Conservation (phyloP, 352 stramenopile genomes). For the Phytophthora tubulina region DNA sequence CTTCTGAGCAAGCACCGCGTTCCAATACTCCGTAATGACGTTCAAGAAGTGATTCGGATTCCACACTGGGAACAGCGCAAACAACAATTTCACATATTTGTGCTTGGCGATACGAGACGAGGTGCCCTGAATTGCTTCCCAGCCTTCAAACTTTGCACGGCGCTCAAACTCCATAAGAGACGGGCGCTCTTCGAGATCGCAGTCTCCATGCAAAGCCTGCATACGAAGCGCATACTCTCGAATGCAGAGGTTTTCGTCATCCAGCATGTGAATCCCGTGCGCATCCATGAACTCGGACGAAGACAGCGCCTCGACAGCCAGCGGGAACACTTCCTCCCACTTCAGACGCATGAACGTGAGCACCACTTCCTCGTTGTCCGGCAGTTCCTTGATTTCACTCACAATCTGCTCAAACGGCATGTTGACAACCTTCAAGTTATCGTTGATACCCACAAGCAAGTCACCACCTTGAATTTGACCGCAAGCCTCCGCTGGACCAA, state of each 20-base stretch:
- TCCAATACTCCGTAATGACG: constrained; percentile 53
- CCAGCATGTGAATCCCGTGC: constrained; percentile 55
- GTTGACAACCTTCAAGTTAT: constrained; percentile 59
- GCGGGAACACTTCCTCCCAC: constrained; percentile 63
- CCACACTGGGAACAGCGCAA: constrained; percentile 78
- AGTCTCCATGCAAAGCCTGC: constrained; percentile 81
- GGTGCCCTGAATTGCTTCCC: constrained; percentile 70
- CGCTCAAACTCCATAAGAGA: constrained; percentile 76
- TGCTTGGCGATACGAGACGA: constrained; percentile 53
- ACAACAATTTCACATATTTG: constrained; percentile 85
- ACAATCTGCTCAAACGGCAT: constrained; percentile 82
- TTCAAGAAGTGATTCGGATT: constrained; percentile 67
- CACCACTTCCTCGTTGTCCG: constrained; percentile 48
- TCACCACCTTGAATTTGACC: constrained; percentile 71
- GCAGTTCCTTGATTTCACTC: constrained; percentile 63
- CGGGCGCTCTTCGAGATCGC: constrained; percentile 57
- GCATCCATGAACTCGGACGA: constrained; percentile 57
- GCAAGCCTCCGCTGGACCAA: constrained; percentile 73
- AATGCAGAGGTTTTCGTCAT: constrained; percentile 75
- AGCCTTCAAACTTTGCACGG: constrained; percentile 82
- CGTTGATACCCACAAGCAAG: constrained; percentile 76
- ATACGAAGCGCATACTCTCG: constrained; percentile 85
- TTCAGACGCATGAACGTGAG: constrained; percentile 71
- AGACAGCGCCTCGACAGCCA: constrained; percentile 62
- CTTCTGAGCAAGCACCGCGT: constrained; percentile 37